Conservation (phyloP, 345 rosid species). For the Carallia pectinifolia region DNA sequence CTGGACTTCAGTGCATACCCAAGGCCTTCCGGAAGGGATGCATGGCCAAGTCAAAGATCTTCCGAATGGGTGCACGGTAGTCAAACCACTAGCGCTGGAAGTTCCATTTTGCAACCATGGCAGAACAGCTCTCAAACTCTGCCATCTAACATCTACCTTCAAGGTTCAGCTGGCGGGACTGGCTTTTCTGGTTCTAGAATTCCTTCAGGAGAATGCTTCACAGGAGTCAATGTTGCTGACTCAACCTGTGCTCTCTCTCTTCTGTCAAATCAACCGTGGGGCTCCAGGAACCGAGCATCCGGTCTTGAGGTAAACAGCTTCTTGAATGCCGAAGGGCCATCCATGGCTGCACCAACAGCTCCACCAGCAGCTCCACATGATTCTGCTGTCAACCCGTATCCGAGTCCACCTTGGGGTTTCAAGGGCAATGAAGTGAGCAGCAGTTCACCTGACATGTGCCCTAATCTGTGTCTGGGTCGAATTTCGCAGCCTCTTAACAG, state of each 20-base stretch:
- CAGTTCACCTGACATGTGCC: slow-evolving; percentile 36
- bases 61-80: slow-evolving; percentile 30
- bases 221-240: slow-evolving; percentile 47
- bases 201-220: slow-evolving; percentile 63
- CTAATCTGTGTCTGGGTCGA: slow-evolving; percentile 53
- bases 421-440: slow-evolving; percentile 43
- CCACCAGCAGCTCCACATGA: slow-evolving; percentile 46
- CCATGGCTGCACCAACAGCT: slow-evolving; percentile 27
- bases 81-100: slow-evolving; percentile 27
- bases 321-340: slow-evolving; percentile 37
- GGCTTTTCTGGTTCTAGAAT: slow-evolving; percentile 49
- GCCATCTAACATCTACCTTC: slow-evolving; percentile 46
- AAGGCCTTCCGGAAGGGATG: slow-evolving; percentile 38
- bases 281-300: slow-evolving; percentile 39
- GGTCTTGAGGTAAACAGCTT: slow-evolving; percentile 38
- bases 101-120: slow-evolving; percentile 41
- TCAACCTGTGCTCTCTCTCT: slow-evolving; percentile 99
- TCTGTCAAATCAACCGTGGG: slow-evolving; percentile 95
- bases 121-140: slow-evolving; percentile 47
- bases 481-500: slow-evolving; percentile 39
- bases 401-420: slow-evolving; percentile 53
- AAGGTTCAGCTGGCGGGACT: slow-evolving; percentile 47
- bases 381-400: slow-evolving; percentile 41
- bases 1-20: slow-evolving; percentile 54
- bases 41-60: slow-evolving; percentile 36